Percentiles rank a stretch among this genome's conserved stretches.
Evolutionary conservation across 768 basidiomycete genomes (phyloP).

Genomic region (Mycena alexandri): DNA sequence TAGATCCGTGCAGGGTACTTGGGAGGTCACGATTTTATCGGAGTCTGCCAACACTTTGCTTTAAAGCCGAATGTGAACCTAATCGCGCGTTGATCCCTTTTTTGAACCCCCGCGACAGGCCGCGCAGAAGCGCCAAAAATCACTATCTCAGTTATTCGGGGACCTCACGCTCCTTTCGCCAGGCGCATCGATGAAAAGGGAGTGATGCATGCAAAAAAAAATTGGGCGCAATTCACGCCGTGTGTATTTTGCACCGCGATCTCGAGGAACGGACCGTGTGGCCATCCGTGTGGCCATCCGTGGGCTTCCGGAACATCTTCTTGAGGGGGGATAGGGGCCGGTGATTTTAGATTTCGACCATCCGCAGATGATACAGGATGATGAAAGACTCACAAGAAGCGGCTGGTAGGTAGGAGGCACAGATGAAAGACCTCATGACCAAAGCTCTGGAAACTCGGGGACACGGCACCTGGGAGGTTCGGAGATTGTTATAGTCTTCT

Average conservation of each 20-base stretch:
- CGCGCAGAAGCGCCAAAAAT: conserved; percentile 1
- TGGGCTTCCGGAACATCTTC: conserved; percentile 16
- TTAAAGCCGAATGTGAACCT: conserved; percentile 19
- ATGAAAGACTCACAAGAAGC: neutral
- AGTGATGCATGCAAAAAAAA: conserved; percentile 10
- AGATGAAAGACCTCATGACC: conserved; percentile 6
- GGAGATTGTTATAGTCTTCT: conserved; percentile 10
- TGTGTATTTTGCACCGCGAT: conserved; percentile 14
- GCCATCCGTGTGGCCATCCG: too few species aligned
- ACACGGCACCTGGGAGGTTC: conserved; percentile 5
- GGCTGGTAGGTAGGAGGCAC: conserved; percentile 12
- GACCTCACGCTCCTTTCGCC: conserved; percentile 5
- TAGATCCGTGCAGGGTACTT: too few species aligned
- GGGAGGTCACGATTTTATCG: too few species aligned
- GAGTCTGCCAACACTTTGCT: conserved; percentile 1
- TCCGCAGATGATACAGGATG: neutral
- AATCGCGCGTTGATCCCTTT: conserved; percentile 25
- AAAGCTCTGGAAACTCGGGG: conserved; percentile 16
- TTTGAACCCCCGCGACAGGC: conserved; percentile 9
- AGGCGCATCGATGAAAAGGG: conserved; percentile 11
- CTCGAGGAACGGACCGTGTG: conserved; percentile 16
- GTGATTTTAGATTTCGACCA: conserved; percentile 33
- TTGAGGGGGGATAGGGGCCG: neutral
- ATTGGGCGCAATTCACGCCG: conserved; percentile 3
- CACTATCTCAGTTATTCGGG: neutral